Conservation (phyloP, 176 grass and related monocot genomes). For the Pontederia paniculata region DNA sequence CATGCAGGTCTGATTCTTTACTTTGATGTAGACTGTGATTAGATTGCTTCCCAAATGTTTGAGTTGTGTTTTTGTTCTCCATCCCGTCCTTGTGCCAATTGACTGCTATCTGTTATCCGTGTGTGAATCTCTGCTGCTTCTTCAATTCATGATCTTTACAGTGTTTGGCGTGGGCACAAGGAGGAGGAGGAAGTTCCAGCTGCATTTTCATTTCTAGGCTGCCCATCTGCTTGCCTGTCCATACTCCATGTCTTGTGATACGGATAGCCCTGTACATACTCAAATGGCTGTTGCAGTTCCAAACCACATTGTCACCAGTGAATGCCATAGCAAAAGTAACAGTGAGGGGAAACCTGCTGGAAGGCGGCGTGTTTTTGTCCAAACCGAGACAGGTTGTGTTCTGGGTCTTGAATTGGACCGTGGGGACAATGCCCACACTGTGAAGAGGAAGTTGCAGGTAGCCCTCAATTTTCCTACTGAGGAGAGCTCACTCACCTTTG, state of each 20-base stretch:
- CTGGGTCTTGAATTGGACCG: constrained; percentile 68
- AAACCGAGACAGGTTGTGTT: constrained; percentile 74
- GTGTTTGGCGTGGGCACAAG: no score
- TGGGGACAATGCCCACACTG: constrained; percentile 54
- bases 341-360: constrained; percentile 27
- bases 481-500: constrained; percentile 63
- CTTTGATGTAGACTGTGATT: no score
- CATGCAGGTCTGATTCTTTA: no score
- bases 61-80: no score
- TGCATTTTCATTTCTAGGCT: no score
- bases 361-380: constrained; percentile 64
- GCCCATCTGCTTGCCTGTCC: no score
- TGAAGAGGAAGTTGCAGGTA: constrained; percentile 64
- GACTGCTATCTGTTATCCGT: no score
- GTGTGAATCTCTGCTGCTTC: no score
- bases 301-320: constrained; percentile 25
- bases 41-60: no score
- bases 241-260: constrained; percentile 47
- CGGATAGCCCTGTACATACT: constrained; percentile 37
- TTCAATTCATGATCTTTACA: no score
- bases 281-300: constrained; percentile 54
- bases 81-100: no score
- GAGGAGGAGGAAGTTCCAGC: no score
- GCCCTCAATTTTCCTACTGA: constrained; percentile 67
- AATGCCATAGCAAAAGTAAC: constrained; percentile 20